These are phyloP conservation scores for Radiomyces spectabilis DNA, from an alignment of 192 early-diverging fungal genomes.

Conservation along the genomic window DNA sequence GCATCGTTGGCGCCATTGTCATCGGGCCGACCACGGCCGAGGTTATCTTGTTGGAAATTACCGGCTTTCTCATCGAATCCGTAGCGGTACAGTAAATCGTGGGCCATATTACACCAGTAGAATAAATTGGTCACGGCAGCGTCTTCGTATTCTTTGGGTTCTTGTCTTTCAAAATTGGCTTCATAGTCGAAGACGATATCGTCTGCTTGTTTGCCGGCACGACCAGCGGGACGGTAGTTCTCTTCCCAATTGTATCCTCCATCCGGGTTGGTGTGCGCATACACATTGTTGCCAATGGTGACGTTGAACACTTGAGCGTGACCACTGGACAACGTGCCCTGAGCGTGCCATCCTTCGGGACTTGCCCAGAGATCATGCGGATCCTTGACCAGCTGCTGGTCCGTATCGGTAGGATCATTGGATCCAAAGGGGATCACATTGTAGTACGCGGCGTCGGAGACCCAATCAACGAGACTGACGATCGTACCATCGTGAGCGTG, in stretches of 20 bases:
- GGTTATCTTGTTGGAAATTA: constrained; percentile 92
- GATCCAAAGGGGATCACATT: constrained; percentile 74
- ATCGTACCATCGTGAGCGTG: constrained; percentile 54
- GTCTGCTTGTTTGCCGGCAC: constrained; percentile 23
- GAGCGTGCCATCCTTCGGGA: constrained; percentile 71
- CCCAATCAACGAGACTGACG: constrained; percentile 79
- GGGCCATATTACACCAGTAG: constrained; percentile 87
- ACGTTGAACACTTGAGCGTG: constrained; percentile 46
- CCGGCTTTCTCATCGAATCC: constrained; percentile 89
- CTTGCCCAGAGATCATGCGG: constrained; percentile 51
- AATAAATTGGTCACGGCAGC: constrained; percentile 82
- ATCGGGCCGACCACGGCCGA: constrained; percentile 47
- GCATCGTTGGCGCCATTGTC: constrained; percentile 48
- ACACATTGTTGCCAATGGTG: constrained; percentile 91
- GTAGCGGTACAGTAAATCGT: constrained; percentile 85
- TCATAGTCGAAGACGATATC: constrained; percentile 70
- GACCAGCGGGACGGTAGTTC: constrained; percentile 71
- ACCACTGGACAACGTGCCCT: constrained; percentile 16
- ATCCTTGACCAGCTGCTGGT: constrained; percentile 43
- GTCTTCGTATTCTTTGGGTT: constrained; percentile 69
- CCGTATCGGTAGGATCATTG: constrained; percentile 71
- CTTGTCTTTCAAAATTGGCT: constrained; percentile 45
- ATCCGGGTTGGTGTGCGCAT: constrained; percentile 75
- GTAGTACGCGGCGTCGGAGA: constrained; percentile 60
- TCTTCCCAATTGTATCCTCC: constrained; percentile 65